Evolutionary conservation across 345 rosid species (phyloP), one percentile per base, ranked within the genome.

Genomic region (Rhodamnia argentea): DNA sequence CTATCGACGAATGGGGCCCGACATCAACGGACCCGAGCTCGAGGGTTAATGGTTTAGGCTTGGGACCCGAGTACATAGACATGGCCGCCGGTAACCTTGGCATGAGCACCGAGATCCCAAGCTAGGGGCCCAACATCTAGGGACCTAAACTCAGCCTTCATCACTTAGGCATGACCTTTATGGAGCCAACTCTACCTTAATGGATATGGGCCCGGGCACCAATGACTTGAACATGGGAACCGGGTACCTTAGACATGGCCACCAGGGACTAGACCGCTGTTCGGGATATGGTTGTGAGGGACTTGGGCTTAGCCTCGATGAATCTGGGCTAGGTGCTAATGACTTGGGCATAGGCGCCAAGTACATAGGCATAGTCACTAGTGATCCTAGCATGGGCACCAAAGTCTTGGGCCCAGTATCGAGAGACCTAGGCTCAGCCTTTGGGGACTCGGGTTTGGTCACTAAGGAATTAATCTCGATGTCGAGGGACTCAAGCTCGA

Each of bases 141-240:
- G 32, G 64, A 57, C 64, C 0, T 26, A 0, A 26, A 29, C 16
- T 26, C 16, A 26, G 2, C 15, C 64, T 59, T 1, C 10, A 60
- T 60, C 10, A 13, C 7, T 1, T 14, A 60, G 20, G 20, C 2
- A 0, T 0, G 6, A 0, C 37, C 8, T 60, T 4, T 60, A 27
- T 60, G 20, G 74, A 60, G n/a, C 0, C n/a, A 4, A 60, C 40
- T 60, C 8, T 27, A 8, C 37, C 40, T 27, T 13, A 60, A 60
- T 60, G 37, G 37, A 3, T 27, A 13, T 60, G 5, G 29, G 37
- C 74, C 18, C 0, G 3, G 20, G 20, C 10, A 0, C 20, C 10
- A 0, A 13, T 60, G 40, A 60, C 3, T 60, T 27, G 40, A 27
- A n/a, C 0, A 4, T 0, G 10, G 4, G 74, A 27, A 4, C 1